Evolutionary conservation across 2,329 filamentous ascomycete species (phyloP).

Genomic region (Pseudonectria buxi): DNA sequence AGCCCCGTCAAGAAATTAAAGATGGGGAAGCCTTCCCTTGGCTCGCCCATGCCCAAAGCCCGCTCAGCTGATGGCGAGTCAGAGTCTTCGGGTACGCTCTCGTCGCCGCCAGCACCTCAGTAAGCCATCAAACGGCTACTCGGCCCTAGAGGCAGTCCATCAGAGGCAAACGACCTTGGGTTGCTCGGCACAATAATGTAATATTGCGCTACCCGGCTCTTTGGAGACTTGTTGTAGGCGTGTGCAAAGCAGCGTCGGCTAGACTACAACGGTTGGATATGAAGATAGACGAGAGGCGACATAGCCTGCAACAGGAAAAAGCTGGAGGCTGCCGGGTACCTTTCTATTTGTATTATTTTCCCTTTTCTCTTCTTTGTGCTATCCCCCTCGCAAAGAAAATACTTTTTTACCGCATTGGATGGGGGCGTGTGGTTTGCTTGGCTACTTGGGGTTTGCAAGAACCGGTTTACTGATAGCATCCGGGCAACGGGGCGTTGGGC

Average conservation of each 20-base stretch:
- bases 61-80: conserved; percentile 45
- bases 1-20: conserved; percentile 38
- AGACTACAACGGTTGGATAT: too few relatives aligned
- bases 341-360: not conserved
- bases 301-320: too few relatives aligned
- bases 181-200: too few relatives aligned
- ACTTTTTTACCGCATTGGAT: conserved; percentile 23
- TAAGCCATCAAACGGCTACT: not conserved
- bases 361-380: conserved; percentile 17
- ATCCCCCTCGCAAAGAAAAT: conserved; percentile 13
- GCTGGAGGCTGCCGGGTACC: too few relatives aligned
- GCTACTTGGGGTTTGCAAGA: conserved; percentile 16
- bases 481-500: conserved; percentile 23
- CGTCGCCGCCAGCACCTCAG: conserved; percentile 39
- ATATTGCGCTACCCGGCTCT: too few relatives aligned
- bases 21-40: conserved; percentile 40
- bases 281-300: too few relatives aligned
- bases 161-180: too few relatives aligned
- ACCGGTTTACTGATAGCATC: conserved; percentile 22
- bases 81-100: conserved; percentile 50
- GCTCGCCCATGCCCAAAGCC: conserved; percentile 41
- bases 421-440: conserved; percentile 14
- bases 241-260: too few relatives aligned
- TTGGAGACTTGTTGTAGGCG: too few relatives aligned
- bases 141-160: too few relatives aligned